A percentile compares a stretch with the other conserved stretches of the same genome.
Evolutionary conservation across 2,329 filamentous ascomycete genomes (phyloP).

Genomic region (Fusarium palustre): DNA sequence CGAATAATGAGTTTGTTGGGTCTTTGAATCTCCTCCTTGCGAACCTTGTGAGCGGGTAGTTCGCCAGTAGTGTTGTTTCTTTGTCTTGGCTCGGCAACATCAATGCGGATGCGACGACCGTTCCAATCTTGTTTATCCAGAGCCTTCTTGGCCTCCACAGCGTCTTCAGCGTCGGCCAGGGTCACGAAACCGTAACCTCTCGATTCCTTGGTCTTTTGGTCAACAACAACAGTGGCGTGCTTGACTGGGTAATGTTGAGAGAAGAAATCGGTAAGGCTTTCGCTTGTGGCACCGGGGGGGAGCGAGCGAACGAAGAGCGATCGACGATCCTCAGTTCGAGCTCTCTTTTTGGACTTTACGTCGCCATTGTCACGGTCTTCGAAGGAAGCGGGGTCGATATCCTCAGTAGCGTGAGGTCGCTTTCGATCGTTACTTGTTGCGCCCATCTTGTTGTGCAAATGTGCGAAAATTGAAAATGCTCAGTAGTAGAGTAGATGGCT

Average conservation of each 20-base stretch:
- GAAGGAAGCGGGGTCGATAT: constrained; percentile 46
- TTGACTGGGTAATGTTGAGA: constrained; percentile 95
- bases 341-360: constrained; percentile 62
- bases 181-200: constrained; percentile 97
- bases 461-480: constrained; percentile 7
- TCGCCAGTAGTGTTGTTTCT: constrained; percentile 67
- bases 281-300: constrained; percentile 80
- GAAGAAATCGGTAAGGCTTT: constrained; percentile 87
- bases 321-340: constrained; percentile 69
- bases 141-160: constrained; percentile 81
- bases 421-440: constrained; percentile 51
- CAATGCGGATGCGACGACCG: constrained; percentile 84
- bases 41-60: constrained; percentile 60
- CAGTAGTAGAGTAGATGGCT: background rate
- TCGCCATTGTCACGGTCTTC: constrained; percentile 51
- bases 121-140: constrained; percentile 82
- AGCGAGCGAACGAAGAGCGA: constrained; percentile 94
- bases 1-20: constrained; percentile 86
- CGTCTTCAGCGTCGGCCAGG: constrained; percentile 93
- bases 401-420: constrained; percentile 52
- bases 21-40: constrained; percentile 69
- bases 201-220: constrained; percentile 86
- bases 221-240: constrained; percentile 91
- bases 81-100: constrained; percentile 87
- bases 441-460: constrained; percentile 45